A percentile compares a stretch with the other conserved stretches of the same genome.
phyloP scores from a whole-genome alignment of 371 early-diverging fungal species.

The Saksenaea oblongispora region DNA sequence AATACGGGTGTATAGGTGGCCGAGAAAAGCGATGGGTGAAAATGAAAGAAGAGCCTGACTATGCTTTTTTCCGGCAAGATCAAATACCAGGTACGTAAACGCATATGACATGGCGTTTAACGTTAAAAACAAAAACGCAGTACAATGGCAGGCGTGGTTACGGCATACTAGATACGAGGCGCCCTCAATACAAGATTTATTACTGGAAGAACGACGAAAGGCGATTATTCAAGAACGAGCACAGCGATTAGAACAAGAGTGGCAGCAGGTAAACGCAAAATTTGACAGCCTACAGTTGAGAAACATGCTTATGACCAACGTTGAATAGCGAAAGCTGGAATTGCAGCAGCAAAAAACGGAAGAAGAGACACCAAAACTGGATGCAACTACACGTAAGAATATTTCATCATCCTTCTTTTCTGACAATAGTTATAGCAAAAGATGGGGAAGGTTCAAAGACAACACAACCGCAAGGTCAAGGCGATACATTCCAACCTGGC shows the following conservation, averaged over 20 bases:
- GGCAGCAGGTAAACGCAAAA: conserved; percentile 21
- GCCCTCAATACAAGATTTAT: conserved; percentile 55
- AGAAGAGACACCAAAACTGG: background rate
- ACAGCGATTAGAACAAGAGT: conserved; percentile 27
- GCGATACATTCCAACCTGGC: conserved; percentile 44
- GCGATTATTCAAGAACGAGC: conserved; percentile 57
- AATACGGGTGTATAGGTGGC: conserved; percentile 26
- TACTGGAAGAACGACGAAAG: conserved; percentile 33
- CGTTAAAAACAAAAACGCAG: conserved; percentile 23
- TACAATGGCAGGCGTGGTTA: conserved; percentile 79
- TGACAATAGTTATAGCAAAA: background rate
- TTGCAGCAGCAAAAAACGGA: conserved; percentile 10
- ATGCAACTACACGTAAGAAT: background rate
- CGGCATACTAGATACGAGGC: conserved; percentile 62
- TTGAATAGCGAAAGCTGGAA: conserved; percentile 13
- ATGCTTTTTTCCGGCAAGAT: conserved; percentile 47
- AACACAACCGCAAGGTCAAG: conserved; percentile 35
- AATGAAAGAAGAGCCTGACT: conserved; percentile 33
- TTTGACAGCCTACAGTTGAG: background rate
- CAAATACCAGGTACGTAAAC: conserved; percentile 54
- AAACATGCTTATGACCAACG: background rate
- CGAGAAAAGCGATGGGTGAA: conserved; percentile 51
- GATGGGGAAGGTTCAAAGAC: conserved; percentile 2
- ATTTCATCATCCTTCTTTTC: background rate
- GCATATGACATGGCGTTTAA: background rate